phyloP scores from a whole-genome alignment of 768 basidiomycete species.

The Scleroderma bovista region DNA sequence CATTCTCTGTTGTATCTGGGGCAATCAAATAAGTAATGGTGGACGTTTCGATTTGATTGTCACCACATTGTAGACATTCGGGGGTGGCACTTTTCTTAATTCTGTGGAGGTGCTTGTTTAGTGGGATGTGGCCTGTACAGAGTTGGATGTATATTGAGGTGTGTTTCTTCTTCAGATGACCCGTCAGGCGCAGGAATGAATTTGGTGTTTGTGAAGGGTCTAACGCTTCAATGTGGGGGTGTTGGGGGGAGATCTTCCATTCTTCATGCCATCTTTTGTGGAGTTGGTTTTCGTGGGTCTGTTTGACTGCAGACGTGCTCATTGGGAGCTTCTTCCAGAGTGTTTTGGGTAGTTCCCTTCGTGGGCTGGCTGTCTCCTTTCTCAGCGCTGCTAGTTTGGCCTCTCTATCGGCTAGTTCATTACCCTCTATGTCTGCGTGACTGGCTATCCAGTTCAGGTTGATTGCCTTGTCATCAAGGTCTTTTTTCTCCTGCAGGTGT shows the following conservation, averaged over 20 bases:
- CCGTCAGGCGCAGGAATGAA: no score
- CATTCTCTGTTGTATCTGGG: not conserved
- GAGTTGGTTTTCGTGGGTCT: not conserved
- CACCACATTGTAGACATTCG: not conserved
- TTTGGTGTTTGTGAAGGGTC: not conserved
- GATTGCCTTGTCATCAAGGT: not conserved
- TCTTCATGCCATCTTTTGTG: not conserved
- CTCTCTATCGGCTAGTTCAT: not conserved
- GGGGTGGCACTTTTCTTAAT: no score
- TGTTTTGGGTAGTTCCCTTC: no score
- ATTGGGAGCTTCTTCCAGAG: not conserved
- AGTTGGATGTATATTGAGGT: not conserved
- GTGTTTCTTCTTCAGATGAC: not conserved
- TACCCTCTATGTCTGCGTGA: not conserved
- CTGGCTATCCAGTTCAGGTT: not conserved
- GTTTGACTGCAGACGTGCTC: not conserved
- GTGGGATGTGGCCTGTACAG: not conserved
- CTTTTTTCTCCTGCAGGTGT: not conserved
- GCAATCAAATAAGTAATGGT: not conserved
- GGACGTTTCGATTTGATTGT: not conserved
- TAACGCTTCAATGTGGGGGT: not conserved
- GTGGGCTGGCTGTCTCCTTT: no score
- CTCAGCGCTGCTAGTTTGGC: not conserved
- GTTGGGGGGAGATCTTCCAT: not conserved
- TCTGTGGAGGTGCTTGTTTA: not conserved